A percentile compares a stretch with the other conserved stretches of the same genome.
phyloP scores from a whole-genome alignment of 495 filamentous ascomycete genomes.

The Platismatia glauca region DNA sequence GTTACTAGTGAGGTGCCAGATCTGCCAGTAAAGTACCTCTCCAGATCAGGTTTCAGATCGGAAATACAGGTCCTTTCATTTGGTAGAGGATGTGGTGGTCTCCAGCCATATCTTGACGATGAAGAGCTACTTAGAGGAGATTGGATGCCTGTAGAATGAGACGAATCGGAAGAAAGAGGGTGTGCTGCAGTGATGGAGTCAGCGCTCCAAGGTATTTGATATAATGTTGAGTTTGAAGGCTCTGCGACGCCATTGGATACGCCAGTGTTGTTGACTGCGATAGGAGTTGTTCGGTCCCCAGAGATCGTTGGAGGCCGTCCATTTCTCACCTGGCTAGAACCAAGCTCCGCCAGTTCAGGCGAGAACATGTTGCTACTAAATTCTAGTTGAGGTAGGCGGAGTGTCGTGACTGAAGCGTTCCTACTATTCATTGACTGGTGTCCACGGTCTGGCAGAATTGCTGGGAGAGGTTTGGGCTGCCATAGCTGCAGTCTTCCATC shows the following conservation, averaged over 20 bases:
- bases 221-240: background rate
- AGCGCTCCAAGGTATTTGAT: background rate
- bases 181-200: background rate
- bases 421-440: background rate
- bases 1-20: constrained; percentile 8
- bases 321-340: background rate
- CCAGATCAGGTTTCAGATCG: background rate
- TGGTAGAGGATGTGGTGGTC: background rate
- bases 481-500: constrained; percentile 21
- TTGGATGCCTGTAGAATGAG: background rate
- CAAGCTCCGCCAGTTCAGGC: background rate
- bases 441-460: background rate
- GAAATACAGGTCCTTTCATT: background rate
- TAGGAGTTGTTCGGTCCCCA: background rate
- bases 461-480: constrained; percentile 19
- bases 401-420: constrained; percentile 5
- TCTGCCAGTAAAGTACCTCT: constrained; percentile 1
- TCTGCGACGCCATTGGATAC: background rate
- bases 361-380: background rate
- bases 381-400: background rate
- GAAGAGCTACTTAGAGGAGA: background rate
- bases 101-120: background rate
- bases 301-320: background rate
- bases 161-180: background rate
- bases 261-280: background rate